phyloP scores from a whole-genome alignment of 306 rosid species.

The Acacia confusa region DNA sequence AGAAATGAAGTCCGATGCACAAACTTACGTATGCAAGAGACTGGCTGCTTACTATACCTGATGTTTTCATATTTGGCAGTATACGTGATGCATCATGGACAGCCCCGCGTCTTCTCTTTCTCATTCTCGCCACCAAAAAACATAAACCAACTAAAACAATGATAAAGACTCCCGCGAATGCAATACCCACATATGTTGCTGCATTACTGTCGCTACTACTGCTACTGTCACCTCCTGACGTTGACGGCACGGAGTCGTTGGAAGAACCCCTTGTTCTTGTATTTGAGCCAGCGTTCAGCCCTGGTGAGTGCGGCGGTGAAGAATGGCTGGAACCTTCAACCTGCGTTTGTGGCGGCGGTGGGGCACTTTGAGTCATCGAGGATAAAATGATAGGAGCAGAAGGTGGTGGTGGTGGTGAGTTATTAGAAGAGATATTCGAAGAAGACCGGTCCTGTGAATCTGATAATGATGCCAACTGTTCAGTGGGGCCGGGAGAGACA shows the following conservation, averaged over 20 bases:
- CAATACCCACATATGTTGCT: conserved; percentile 43
- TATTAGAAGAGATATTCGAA: background rate
- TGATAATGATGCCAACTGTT: conserved; percentile 27
- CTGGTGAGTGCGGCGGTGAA: background rate
- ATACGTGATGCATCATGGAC: conserved; percentile 29
- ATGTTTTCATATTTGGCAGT: conserved; percentile 38
- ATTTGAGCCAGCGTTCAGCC: background rate
- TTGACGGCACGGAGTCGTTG: conserved; percentile 13
- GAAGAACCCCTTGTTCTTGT: conserved; percentile 13
- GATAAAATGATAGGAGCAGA: background rate
- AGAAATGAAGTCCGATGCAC: conserved; percentile 10
- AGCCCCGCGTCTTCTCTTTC: conserved; percentile 40
- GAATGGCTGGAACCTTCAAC: background rate
- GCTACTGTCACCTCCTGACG: background rate
- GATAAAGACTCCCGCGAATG: conserved; percentile 52
- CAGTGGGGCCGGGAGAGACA: background rate
- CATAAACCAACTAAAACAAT: conserved; percentile 46
- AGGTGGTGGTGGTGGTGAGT: conserved; percentile 13
- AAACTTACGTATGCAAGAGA: background rate
- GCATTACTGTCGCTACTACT: conserved; percentile 10
- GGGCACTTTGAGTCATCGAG: background rate
- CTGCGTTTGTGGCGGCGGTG: background rate
- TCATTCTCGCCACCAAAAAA: conserved; percentile 33
- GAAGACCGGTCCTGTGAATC: conserved; percentile 17
- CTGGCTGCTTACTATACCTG: conserved; percentile 39